These are phyloP conservation scores for Sporothrix variecibatus DNA, from an alignment of 2,329 filamentous ascomycete species.

Conservation along the genomic window DNA sequence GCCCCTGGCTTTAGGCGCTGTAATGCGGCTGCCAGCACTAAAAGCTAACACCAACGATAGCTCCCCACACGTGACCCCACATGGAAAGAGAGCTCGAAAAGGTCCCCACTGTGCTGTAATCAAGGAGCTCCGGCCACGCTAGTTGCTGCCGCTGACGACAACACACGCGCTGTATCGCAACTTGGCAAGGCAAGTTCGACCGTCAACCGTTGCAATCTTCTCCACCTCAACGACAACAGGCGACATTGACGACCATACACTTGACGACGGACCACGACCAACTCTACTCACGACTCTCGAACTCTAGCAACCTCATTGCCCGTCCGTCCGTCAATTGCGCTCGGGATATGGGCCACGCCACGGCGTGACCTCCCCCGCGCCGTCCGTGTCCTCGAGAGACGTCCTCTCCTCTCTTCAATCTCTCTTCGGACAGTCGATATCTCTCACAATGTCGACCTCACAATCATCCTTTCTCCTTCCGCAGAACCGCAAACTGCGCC, in stretches of 20 bases:
- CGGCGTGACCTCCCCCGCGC: background rate
- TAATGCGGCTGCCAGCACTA: background rate
- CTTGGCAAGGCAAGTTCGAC: no score
- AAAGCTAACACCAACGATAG: background rate
- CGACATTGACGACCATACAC: background rate
- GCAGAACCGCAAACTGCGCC: constrained; percentile 84
- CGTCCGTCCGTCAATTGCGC: background rate
- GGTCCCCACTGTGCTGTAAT: constrained; percentile 6
- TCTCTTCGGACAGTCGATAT: background rate
- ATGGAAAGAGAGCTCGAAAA: background rate
- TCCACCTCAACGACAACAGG: background rate
- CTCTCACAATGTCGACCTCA: background rate
- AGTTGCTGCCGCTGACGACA: constrained; percentile 6
- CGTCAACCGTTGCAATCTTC: background rate
- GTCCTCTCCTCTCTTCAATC: background rate
- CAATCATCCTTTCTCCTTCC: constrained; percentile 56
- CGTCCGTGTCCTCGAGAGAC: background rate
- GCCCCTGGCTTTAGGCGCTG: background rate
- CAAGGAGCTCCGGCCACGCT: constrained; percentile 3
- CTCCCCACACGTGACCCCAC: constrained; percentile 10
- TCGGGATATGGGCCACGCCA: constrained; percentile 11
- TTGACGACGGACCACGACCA: background rate
- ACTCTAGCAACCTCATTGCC: background rate
- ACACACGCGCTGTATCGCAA: background rate
- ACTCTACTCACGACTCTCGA: background rate